These are phyloP conservation scores for Brassica nigra DNA, from an alignment of 345 rosid genomes.

Conservation along the genomic window DNA sequence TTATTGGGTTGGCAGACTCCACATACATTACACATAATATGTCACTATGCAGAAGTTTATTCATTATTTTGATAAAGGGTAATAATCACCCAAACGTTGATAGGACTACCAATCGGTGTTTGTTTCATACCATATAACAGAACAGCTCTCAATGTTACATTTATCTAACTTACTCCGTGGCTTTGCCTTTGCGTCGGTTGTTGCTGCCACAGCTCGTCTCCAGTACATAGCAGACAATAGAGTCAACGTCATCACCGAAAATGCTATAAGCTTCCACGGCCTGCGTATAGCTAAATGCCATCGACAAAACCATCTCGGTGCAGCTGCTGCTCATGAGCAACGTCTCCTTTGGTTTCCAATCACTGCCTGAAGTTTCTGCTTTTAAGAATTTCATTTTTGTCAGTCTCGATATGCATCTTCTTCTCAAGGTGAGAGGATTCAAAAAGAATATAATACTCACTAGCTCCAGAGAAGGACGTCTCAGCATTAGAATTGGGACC, in stretches of 20 bases:
- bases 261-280: constrained; percentile 88
- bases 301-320: constrained; percentile 72
- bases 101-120: constrained; percentile 23
- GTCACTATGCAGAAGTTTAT: constrained; percentile 27
- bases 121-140: constrained; percentile 16
- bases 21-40: constrained; percentile 11
- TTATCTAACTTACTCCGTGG: constrained; percentile 53
- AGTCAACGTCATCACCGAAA: constrained; percentile 94
- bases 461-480: constrained; percentile 94
- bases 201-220: constrained; percentile 68
- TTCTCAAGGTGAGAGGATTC: constrained; percentile 9
- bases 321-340: constrained; percentile 58
- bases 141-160: constrained; percentile 23
- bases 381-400: background rate
- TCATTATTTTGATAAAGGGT: constrained; percentile 21
- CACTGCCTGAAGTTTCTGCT: constrained; percentile 74
- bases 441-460: constrained; percentile 52
- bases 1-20: background rate
- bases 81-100: constrained; percentile 24
- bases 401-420: background rate
- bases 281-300: constrained; percentile 96
- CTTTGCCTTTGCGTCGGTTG: constrained; percentile 53
- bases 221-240: constrained; percentile 85
- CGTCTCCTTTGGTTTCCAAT: constrained; percentile 44
- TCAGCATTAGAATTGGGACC: constrained; percentile 68